These are phyloP conservation scores for Leucosporidium yakuticum DNA, from an alignment of 768 basidiomycete genomes.

Conservation along the genomic window DNA sequence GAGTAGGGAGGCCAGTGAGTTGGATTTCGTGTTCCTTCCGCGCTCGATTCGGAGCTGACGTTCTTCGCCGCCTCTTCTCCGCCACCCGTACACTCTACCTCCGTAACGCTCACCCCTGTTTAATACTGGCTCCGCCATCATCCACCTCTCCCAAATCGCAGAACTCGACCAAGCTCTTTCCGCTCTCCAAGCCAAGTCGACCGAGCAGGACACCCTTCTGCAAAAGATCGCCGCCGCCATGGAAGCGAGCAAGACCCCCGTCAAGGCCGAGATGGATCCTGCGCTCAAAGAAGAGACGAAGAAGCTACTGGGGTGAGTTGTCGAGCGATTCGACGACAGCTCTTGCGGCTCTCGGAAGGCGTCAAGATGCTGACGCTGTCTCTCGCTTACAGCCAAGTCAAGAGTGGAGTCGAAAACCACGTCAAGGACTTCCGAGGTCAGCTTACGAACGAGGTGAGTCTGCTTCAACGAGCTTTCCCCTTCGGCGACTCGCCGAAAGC, in stretches of 20 bases:
- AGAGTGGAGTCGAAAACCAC: slow-evolving; percentile 23
- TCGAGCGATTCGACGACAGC: too few relatives aligned
- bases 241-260: slow-evolving; percentile 6
- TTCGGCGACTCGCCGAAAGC: not conserved
- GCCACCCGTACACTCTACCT: too few relatives aligned
- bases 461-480: not conserved
- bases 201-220: slow-evolving; percentile 10
- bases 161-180: not conserved
- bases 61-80: not conserved
- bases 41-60: not conserved
- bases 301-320: slow-evolving; percentile 7
- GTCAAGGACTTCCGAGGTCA: slow-evolving; percentile 28
- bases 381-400: not conserved
- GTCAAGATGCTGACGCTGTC: too few relatives aligned
- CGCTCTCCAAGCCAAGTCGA: slow-evolving; percentile 12
- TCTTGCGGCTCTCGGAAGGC: too few relatives aligned
- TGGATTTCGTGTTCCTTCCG: not conserved
- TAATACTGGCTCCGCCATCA: not conserved
- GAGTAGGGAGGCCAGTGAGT: slow-evolving; percentile 14
- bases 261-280: slow-evolving; percentile 24
- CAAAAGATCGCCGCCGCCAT: slow-evolving; percentile 2
- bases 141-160: too few relatives aligned
- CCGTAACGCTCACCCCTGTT: too few relatives aligned
- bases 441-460: slow-evolving; percentile 24
- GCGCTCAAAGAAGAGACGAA: slow-evolving; percentile 24